A percentile compares a stretch with the other conserved stretches of the same genome.
Evolutionary conservation across 2,329 filamentous ascomycete genomes (phyloP).

Genomic region (Basipetospora chlamydospora): DNA sequence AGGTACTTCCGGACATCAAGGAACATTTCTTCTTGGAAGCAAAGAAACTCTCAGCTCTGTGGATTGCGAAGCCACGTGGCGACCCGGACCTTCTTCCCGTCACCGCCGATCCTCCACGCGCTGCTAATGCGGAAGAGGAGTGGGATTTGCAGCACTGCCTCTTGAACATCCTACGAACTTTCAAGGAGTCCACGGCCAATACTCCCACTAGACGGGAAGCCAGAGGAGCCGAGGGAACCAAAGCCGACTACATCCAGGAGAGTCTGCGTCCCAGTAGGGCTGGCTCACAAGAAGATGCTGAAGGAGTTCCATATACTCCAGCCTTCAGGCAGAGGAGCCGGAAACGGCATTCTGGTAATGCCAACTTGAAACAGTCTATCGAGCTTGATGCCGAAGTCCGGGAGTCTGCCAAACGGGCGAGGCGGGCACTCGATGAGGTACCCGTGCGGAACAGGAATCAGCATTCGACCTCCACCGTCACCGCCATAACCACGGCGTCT

Average conservation of each 20-base stretch:
- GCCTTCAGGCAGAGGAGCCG: not conserved
- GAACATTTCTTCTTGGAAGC: constrained; percentile 11
- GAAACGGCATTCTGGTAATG: not conserved
- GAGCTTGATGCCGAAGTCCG: not conserved
- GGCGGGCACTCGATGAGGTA: constrained; percentile 1
- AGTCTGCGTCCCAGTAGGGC: too few species aligned
- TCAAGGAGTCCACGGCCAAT: not conserved
- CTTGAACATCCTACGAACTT: constrained; percentile 8
- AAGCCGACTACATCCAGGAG: too few species aligned
- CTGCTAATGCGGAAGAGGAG: constrained; percentile 11
- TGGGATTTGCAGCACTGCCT: constrained; percentile 14
- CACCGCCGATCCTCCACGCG: constrained; percentile 11
- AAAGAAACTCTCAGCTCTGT: constrained; percentile 7
- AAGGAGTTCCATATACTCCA: too few species aligned
- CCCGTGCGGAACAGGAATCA: not conserved
- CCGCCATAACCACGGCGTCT: too few species aligned
- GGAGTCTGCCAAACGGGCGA: not conserved
- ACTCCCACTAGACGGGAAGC: not conserved
- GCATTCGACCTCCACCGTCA: not conserved
- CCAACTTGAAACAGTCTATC: too few species aligned
- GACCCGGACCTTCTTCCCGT: constrained; percentile 11
- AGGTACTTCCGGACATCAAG: constrained; percentile 10
- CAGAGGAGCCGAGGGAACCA: too few species aligned
- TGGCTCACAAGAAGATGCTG: too few species aligned
- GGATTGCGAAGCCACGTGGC: constrained; percentile 10